A percentile compares a stretch with the other conserved stretches of the same genome.
Evolutionary conservation across 164 flowering plant genomes (phyloP).

Genomic region (Saururus chinensis): DNA sequence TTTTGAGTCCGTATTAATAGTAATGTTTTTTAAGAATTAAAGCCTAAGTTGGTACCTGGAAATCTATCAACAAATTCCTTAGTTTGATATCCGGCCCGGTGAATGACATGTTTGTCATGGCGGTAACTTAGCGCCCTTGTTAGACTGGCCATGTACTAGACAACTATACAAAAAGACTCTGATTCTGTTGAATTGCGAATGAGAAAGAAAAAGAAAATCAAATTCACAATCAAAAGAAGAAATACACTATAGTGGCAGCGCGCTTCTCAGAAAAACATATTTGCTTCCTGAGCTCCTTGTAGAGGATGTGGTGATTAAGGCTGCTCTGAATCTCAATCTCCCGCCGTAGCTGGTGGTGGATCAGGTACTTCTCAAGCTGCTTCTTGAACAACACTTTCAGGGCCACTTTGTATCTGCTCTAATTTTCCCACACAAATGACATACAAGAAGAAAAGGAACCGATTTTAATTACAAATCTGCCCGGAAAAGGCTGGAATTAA

Average conservation of each 20-base stretch:
- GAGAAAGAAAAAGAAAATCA: neutral
- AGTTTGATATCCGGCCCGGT: conserved; percentile 97
- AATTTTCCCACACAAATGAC: neutral
- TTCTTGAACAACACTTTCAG: conserved; percentile 76
- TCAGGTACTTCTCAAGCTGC: conserved; percentile 62
- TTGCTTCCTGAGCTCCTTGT: conserved; percentile 34
- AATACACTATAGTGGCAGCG: conserved; percentile 58
- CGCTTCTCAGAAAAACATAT: conserved; percentile 50
- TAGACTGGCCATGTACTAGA: conserved; percentile 80
- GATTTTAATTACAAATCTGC: neutral
- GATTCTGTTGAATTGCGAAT: neutral
- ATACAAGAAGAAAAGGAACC: neutral
- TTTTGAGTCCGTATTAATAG: too few relatives aligned
- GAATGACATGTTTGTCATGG: conserved; percentile 89
- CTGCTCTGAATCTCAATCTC: conserved; percentile 82
- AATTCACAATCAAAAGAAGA: neutral
- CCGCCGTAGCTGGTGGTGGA: conserved; percentile 65
- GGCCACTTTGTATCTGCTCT: conserved; percentile 77
- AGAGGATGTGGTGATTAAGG: conserved; percentile 79
- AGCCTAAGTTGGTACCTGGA: conserved; percentile 40
- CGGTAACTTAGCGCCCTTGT: conserved; percentile 79
- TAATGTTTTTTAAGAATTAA: neutral
- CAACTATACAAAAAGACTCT: neutral
- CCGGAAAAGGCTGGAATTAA: neutral
- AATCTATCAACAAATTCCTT: conserved; percentile 87